Evolutionary conservation across 139 green algal species (phyloP).

Genomic region (Volvox reticuliferus): DNA sequence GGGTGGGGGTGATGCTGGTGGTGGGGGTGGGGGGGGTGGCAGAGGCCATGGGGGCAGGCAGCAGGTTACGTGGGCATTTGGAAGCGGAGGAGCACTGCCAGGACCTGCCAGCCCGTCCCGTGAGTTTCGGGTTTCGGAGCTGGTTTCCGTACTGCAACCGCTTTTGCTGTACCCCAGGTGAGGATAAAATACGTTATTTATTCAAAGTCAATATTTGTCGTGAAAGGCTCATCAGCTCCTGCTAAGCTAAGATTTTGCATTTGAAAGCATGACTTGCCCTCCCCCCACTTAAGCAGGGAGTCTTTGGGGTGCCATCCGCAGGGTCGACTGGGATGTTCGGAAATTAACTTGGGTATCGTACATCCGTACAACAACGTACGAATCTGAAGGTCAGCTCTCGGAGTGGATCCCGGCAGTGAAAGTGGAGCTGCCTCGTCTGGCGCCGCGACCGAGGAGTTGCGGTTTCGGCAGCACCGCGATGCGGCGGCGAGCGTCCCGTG

Average conservation of each 20-base stretch:
- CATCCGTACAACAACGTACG: background rate
- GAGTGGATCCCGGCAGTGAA: background rate
- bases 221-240: too few species aligned
- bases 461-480: background rate
- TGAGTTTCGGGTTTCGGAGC: background rate
- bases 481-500: background rate
- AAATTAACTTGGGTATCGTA: slow-evolving; percentile 1
- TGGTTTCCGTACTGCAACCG: slow-evolving; percentile 2
- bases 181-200: too few species aligned
- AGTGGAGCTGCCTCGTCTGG: slow-evolving; percentile 32
- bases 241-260: too few species aligned
- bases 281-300: too few species aligned
- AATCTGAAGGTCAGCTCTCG: background rate
- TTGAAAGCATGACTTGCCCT: too few species aligned
- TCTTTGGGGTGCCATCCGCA: too few species aligned
- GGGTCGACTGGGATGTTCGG: slow-evolving; percentile 30
- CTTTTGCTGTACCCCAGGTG: slow-evolving; percentile 27
- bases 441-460: background rate
- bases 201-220: too few species aligned
- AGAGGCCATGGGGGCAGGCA: background rate
- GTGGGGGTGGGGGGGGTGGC: background rate
- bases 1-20: background rate
- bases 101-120: background rate
- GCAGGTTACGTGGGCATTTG: background rate
- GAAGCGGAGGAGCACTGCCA: too few species aligned